These are phyloP conservation scores for Kokia cookei DNA, from an alignment of 441 rosid species.

Conservation along the genomic window DNA sequence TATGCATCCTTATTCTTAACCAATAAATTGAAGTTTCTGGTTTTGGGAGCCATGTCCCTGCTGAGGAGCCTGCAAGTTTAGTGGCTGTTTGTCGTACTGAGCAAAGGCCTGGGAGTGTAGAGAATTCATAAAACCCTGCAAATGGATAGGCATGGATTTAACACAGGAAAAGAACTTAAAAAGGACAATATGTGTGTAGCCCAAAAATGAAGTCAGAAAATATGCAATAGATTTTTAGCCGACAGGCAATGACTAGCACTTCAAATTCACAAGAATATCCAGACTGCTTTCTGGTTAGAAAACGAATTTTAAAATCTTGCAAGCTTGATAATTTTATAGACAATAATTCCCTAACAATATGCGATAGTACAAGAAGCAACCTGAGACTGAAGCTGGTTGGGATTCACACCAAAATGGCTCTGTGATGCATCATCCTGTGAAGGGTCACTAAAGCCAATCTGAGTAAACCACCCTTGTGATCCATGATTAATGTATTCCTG, in stretches of 20 bases:
- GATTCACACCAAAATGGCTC: slow-evolving; percentile 70
- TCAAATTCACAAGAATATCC: not conserved
- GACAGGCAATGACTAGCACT: too few relatives aligned
- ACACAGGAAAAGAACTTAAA: not conserved
- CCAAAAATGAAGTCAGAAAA: not conserved
- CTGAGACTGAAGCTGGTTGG: slow-evolving; percentile 85
- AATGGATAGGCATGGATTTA: not conserved
- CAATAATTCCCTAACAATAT: not conserved
- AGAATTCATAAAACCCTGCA: slow-evolving; percentile 85
- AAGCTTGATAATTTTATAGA: not conserved
- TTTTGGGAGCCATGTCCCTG: slow-evolving; percentile 82
- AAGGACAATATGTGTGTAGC: not conserved
- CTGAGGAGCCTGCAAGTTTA: slow-evolving; percentile 60
- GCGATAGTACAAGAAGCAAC: slow-evolving; percentile 25
- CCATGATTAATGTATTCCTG: slow-evolving; percentile 95
- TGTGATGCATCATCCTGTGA: slow-evolving; percentile 83
- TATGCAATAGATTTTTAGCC: not conserved
- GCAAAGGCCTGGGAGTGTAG: slow-evolving; percentile 90
- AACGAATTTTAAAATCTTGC: not conserved
- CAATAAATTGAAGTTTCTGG: slow-evolving; percentile 79
- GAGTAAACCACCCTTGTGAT: slow-evolving; percentile 88
- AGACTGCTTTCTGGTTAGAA: not conserved
- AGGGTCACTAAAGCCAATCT: slow-evolving; percentile 75
- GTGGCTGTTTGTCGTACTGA: slow-evolving; percentile 74
- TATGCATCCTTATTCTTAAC: slow-evolving; percentile 33